These are phyloP conservation scores for Fusarium irregulare DNA, from an alignment of 2,329 filamentous ascomycete genomes.

Conservation along the genomic window DNA sequence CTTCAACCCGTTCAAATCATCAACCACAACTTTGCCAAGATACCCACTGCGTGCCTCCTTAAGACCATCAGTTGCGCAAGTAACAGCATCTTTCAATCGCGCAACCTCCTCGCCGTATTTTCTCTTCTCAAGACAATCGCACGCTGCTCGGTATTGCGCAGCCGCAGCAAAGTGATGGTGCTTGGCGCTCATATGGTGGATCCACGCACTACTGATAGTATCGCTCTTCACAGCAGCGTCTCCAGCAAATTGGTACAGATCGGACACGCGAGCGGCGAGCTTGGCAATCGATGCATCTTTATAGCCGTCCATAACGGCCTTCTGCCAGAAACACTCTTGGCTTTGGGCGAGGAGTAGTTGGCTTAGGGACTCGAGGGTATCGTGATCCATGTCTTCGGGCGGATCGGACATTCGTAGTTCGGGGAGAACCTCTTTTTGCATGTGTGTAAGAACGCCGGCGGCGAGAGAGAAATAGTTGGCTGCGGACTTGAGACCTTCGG, in stretches of 20 bases:
- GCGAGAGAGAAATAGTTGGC: constrained; percentile 91
- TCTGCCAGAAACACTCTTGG: constrained; percentile 98
- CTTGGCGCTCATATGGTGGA: constrained; percentile 96
- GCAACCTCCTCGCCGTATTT: constrained; percentile 97
- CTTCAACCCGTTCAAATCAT: constrained; percentile 86
- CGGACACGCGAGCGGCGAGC: constrained; percentile 87
- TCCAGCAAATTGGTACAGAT: constrained; percentile 85
- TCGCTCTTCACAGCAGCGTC: constrained; percentile 91
- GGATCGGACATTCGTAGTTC: constrained; percentile 84
- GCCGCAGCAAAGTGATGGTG: constrained; percentile 97
- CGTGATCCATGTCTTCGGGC: constrained; percentile 94
- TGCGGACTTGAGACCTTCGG: constrained; percentile 86
- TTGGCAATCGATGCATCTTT: constrained; percentile 94
- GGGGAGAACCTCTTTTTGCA: constrained; percentile 80
- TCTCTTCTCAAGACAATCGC: constrained; percentile 91
- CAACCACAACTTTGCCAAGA: constrained; percentile 82
- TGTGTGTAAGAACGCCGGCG: constrained; percentile 83
- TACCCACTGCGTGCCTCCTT: constrained; percentile 80
- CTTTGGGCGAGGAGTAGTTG: constrained; percentile 90
- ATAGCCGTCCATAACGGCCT: constrained; percentile 91
- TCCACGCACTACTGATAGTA: constrained; percentile 92
- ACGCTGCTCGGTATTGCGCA: constrained; percentile 90
- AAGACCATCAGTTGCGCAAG: constrained; percentile 85
- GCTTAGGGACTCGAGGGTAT: constrained; percentile 85
- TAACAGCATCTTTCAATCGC: constrained; percentile 81